Percentiles rank a stretch among this genome's conserved stretches.
These are phyloP conservation scores for Neophaeococcomyces aloes DNA, from an alignment of 2,329 filamentous ascomycete genomes.

Conservation along the genomic window DNA sequence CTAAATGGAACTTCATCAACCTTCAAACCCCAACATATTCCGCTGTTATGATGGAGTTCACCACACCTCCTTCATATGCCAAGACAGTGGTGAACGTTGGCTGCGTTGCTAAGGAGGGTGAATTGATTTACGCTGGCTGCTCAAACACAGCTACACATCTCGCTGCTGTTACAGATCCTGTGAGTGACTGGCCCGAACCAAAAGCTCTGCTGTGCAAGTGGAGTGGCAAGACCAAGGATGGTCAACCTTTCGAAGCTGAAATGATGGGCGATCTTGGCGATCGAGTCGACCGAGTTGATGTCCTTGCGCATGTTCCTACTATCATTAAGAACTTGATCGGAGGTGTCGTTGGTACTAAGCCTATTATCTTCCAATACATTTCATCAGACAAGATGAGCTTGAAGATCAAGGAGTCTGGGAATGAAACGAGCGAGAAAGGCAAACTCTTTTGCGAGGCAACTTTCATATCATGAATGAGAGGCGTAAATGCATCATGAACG, in stretches of 20 bases:
- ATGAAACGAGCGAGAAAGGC: slow-evolving; percentile 68
- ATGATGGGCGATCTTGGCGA: slow-evolving; percentile 60
- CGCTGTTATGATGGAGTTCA: slow-evolving; percentile 91
- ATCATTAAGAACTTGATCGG: slow-evolving; percentile 93
- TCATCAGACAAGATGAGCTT: slow-evolving; percentile 57
- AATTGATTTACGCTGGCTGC: slow-evolving; percentile 64
- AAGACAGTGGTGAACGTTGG: slow-evolving; percentile 74
- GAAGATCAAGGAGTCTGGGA: slow-evolving; percentile 75
- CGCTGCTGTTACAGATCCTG: slow-evolving; percentile 57
- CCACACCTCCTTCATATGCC: slow-evolving; percentile 85
- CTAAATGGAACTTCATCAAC: slow-evolving; percentile 84
- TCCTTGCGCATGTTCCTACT: slow-evolving; percentile 91
- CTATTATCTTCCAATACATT: slow-evolving; percentile 93
- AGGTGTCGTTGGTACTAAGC: slow-evolving; percentile 79
- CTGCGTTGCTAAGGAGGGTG: slow-evolving; percentile 64
- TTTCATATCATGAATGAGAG: slow-evolving; percentile 62
- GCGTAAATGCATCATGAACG: slow-evolving; percentile 3
- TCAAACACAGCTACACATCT: slow-evolving; percentile 58
- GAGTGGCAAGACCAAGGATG: slow-evolving; percentile 67
- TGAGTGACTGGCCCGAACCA: slow-evolving; percentile 85
- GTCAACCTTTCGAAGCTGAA: slow-evolving; percentile 58
- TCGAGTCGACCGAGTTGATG: slow-evolving; percentile 72
- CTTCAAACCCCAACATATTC: slow-evolving; percentile 83
- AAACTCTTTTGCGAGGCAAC: slow-evolving; percentile 78
- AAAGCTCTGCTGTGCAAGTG: slow-evolving; percentile 64